Base-by-base conservation (phyloP, 2,329 filamentous ascomycete species). In the Dissoconium aciculare region DNA sequence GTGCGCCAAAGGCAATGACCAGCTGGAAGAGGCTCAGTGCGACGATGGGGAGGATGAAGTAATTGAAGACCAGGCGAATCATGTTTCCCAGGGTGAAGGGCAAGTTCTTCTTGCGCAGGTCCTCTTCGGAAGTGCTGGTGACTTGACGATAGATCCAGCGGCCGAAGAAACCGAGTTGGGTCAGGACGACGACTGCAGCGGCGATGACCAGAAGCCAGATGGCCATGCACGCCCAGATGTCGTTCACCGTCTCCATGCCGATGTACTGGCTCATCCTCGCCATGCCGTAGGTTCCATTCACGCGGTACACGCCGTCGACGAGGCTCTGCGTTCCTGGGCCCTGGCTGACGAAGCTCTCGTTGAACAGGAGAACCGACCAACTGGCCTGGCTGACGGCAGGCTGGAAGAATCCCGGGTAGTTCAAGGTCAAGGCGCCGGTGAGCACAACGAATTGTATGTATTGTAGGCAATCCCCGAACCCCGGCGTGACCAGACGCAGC, bases 181-280 rank as follows among this genome's bases (percentile, higher is more conserved):
- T 75, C 12, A 87, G 54, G 13, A 78, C 53, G 12, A 83, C 64
- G 9, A 80, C 69, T 30, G 62, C 63, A 23, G 57, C 73, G 36
- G 91, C 68, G 39, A 93, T 78, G 39, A 77, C 76, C 6, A 87
- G 65, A 11, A 95, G 67, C 77, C 84, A 95, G 26, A 94, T 65
- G 50, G 89, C 82, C 77, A 92, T 89, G 39, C 83, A 83, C 1
- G 83, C 78, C 89, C 89, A 98, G 12, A 94, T 71, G 51, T 98
- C 89, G 37, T 74, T 62, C 9, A 71, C 68, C 14, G 71, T 62
- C 15, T 67, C 64, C 69, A 95, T 79, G 17, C 89, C 89, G 23
- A 89, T 71, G 31, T 89, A 66, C 51, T 93, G 82, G 25, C 78
- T 77, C 45, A 89, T 66, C 28, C 69, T 66, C 38, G 89, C 75